Evolutionary conservation across 2,329 filamentous ascomycete genomes (phyloP).

Genomic region (Scopulariopsis brevicaulis): DNA sequence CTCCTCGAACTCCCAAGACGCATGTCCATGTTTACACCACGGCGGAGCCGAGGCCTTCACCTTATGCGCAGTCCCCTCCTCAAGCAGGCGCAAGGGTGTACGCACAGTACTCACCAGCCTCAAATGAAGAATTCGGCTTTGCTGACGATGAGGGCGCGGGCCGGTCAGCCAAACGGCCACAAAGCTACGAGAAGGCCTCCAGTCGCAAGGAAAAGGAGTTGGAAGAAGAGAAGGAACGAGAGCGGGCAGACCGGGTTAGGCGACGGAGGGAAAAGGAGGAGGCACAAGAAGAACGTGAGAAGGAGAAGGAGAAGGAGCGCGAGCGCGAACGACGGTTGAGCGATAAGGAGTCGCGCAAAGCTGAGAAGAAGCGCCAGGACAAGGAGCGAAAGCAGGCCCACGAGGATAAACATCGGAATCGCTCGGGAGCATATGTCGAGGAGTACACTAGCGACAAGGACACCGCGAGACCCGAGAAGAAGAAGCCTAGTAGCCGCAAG

Average conservation of each 20-base stretch:
- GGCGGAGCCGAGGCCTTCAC: constrained; percentile 32
- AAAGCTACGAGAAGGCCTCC: constrained; percentile 30
- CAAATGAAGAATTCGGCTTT: constrained; percentile 36
- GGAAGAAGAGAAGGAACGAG: constrained; percentile 20
- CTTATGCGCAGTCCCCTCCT: constrained; percentile 24
- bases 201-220: constrained; percentile 27
- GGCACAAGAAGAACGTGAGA: background rate
- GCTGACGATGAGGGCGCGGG: constrained; percentile 21
- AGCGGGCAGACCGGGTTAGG: constrained; percentile 15
- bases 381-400: constrained; percentile 24
- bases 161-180: constrained; percentile 29
- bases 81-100: constrained; percentile 22
- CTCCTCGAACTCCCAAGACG: constrained; percentile 26
- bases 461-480: constrained; percentile 20
- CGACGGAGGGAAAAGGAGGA: constrained; percentile 8
- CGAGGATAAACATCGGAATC: constrained; percentile 21
- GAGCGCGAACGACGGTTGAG: constrained; percentile 7
- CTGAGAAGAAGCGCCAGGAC: constrained; percentile 20
- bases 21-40: constrained; percentile 26
- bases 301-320: background rate
- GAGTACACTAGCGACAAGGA: constrained; percentile 17
- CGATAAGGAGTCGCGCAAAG: constrained; percentile 19
- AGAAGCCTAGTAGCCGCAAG: constrained; percentile 22
- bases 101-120: constrained; percentile 17
- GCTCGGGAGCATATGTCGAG: constrained; percentile 19